Percentiles rank a stretch among this genome's conserved stretches.
phyloP scores from a whole-genome alignment of 2,329 filamentous ascomycete species.

The Fusarium chlamydosporum region DNA sequence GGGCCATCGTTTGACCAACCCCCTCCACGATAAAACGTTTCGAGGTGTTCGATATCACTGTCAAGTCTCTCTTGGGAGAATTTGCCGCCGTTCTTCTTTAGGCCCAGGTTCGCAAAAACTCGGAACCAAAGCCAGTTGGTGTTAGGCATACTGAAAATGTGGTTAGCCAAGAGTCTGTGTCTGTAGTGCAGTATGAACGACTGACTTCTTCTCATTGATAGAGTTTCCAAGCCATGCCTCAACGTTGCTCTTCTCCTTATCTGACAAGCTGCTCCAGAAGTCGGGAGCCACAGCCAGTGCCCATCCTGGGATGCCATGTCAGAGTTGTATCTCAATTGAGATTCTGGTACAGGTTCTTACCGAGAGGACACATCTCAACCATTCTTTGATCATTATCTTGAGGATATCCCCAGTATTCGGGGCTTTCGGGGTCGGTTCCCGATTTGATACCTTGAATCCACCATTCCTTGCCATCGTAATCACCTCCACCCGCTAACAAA shows the following conservation, averaged over 20 bases:
- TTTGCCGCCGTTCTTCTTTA: conserved; percentile 80
- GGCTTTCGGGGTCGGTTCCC: conserved; percentile 77
- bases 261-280: conserved; percentile 76
- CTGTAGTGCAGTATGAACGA: neutral
- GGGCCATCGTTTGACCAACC: conserved; percentile 89
- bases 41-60: conserved; percentile 81
- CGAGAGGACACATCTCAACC: conserved; percentile 87
- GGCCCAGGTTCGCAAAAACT: conserved; percentile 84
- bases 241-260: conserved; percentile 74
- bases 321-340: neutral
- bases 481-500: conserved; percentile 76
- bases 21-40: conserved; percentile 85
- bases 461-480: conserved; percentile 73
- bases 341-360: conserved; percentile 48
- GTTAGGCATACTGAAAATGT: conserved; percentile 72
- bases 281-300: conserved; percentile 77
- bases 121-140: conserved; percentile 85
- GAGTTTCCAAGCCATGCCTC: conserved; percentile 79
- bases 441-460: conserved; percentile 77
- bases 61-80: conserved; percentile 79
- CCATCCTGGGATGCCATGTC: conserved; percentile 63
- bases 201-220: conserved; percentile 81
- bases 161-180: conserved; percentile 19
- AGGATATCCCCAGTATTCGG: conserved; percentile 83
- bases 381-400: conserved; percentile 84